These are phyloP conservation scores for Botrytis squamosa DNA, from an alignment of 2,329 filamentous ascomycete genomes.

Conservation along the genomic window DNA sequence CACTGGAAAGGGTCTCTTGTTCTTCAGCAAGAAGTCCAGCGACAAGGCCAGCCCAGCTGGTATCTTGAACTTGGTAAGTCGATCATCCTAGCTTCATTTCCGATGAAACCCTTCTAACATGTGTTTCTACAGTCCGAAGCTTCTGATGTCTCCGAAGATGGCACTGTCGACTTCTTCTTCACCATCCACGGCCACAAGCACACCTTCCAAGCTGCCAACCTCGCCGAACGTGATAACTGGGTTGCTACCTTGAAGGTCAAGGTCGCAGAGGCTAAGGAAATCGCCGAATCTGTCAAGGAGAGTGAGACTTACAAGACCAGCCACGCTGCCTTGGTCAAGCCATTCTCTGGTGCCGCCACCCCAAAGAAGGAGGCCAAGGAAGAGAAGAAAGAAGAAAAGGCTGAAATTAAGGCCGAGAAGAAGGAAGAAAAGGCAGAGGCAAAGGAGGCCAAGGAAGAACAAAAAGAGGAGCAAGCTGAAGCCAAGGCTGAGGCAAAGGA, in stretches of 20 bases:
- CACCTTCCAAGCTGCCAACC: constrained; percentile 77
- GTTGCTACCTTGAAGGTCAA: constrained; percentile 78
- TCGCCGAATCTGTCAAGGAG: constrained; percentile 69
- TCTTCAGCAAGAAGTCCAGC: constrained; percentile 72
- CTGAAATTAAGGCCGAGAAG: constrained; percentile 37
- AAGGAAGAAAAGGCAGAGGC: constrained; percentile 42
- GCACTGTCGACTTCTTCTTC: constrained; percentile 80
- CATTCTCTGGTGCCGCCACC: constrained; percentile 40
- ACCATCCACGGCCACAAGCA: constrained; percentile 87
- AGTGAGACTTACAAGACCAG: constrained; percentile 81
- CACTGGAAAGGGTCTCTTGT: constrained; percentile 93
- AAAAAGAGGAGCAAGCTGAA: constrained; percentile 36
- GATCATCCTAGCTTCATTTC: background rate
- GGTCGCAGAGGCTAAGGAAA: constrained; percentile 80
- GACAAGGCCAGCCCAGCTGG: constrained; percentile 80
- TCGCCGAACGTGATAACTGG: constrained; percentile 89
- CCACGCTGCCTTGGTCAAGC: constrained; percentile 43
- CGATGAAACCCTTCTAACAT: constrained; percentile 35
- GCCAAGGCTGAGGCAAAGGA: constrained; percentile 38
- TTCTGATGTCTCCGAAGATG: constrained; percentile 68
- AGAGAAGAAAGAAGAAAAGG: constrained; percentile 37
- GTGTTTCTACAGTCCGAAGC: constrained; percentile 52
- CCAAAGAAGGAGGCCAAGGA: constrained; percentile 40
- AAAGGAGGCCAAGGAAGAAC: constrained; percentile 42
- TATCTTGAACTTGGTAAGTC: constrained; percentile 79